Percentiles rank a stretch among this genome's conserved stretches.
Conservation (phyloP, 2,329 filamentous ascomycete species). For the Sclerotiophoma versabilis region DNA sequence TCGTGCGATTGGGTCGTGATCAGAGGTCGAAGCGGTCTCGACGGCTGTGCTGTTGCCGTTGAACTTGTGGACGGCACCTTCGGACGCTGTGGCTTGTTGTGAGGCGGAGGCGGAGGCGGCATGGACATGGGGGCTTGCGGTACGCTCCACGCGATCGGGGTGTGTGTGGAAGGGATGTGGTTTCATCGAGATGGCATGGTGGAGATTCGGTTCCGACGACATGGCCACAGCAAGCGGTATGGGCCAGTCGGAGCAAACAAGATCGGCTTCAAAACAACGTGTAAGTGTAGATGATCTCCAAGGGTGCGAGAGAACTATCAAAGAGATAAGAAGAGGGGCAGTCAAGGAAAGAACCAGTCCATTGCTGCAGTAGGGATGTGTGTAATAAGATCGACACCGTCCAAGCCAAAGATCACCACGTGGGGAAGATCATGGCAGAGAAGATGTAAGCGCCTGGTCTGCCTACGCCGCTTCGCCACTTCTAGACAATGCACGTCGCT, state of each 20-base stretch:
- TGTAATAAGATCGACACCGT: constrained; percentile 14
- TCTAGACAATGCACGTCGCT: neutral
- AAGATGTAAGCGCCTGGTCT: constrained; percentile 7
- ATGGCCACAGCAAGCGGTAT: constrained; percentile 24
- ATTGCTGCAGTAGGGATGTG: neutral
- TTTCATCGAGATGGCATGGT: constrained; percentile 57
- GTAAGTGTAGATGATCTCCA: neutral
- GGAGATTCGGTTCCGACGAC: constrained; percentile 55
- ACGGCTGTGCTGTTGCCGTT: constrained; percentile 51
- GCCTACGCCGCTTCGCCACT: constrained; percentile 7
- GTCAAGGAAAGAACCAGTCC: neutral
- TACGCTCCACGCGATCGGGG: constrained; percentile 38
- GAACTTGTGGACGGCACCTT: constrained; percentile 23
- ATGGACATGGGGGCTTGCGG: constrained; percentile 39
- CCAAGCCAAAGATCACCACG: constrained; percentile 19
- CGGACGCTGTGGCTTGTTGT: constrained; percentile 25
- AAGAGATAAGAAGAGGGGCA: neutral
- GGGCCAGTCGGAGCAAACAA: neutral
- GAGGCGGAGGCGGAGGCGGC: constrained; percentile 24
- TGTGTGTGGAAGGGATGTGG: constrained; percentile 52
- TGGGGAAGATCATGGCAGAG: constrained; percentile 21
- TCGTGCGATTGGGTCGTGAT: constrained; percentile 47
- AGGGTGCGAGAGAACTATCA: neutral
- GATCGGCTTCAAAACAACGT: neutral
- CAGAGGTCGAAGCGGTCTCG: constrained; percentile 42